Base-by-base conservation (phyloP, 371 early-diverging fungal genomes). In the Parasitella parasitica region DNA sequence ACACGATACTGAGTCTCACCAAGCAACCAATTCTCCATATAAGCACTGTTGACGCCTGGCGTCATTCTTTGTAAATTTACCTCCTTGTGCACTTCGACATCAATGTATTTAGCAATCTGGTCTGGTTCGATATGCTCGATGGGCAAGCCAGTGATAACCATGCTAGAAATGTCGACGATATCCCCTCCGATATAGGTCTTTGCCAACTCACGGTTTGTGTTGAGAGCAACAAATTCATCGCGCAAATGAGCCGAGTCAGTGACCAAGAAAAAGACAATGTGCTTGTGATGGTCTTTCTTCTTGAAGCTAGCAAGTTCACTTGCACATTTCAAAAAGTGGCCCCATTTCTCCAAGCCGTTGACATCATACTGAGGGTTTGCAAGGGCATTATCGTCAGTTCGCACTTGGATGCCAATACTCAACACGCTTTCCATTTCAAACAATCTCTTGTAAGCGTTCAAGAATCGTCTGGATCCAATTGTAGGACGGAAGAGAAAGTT, bases 21-120 rank as follows among this genome's bases (percentile, higher is more conserved):
- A 18, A 81, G 59, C 32, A 81, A 53, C 77, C 79, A 81, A 48
- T 81, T 81, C 39, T 81, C 82, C 63, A 81, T 81, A 20, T 77
- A 69, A n/a, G 82, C 82, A 48, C 77, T 70, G 27, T 78, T 75
- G 3, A 75, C 75, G 54, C 76, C 82, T 9, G 74, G 74, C 18
- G 58, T 34, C 59, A 69, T 69, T 35, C 70, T 59, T 1, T 66
- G 68, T n/a, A 61, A 53, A 24, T 64, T 72, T 5, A 68, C 60
- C 32, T 59, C 61, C 34, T 63, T 66, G 5, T 63, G 63, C 4
- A 54, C 51, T 28, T 70, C 59, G 6, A 69, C 68, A 51, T 76
- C 64, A 22, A 67, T 69, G 32, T 68, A 64, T 35, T 71, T 69
- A 2, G 69, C 73, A 20, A 81, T 67, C 22, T 72, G 67, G 27